Conservation (phyloP, 305 asterid species). For the Solanum aculeatissimum region DNA sequence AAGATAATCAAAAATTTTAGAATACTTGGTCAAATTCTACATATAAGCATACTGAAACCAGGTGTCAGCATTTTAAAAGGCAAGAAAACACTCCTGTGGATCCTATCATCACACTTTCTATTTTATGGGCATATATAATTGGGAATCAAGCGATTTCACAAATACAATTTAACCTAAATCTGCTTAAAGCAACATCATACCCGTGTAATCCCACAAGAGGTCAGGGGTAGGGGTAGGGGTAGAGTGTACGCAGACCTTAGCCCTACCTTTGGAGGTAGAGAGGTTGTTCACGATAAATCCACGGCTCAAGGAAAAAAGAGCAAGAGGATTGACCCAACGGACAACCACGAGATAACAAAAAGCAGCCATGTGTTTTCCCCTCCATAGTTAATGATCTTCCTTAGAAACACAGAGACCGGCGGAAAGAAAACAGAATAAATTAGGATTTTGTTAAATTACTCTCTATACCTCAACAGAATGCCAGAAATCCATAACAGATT, state of each 20-base stretch:
- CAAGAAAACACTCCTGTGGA: neutral
- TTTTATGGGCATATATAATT: neutral
- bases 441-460: neutral
- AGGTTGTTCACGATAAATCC: neutral
- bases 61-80: neutral
- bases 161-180: neutral
- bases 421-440: neutral
- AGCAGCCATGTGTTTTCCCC: neutral
- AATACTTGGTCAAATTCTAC: neutral
- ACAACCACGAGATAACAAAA: neutral
- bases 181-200: neutral
- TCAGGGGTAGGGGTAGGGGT: neutral
- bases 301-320: neutral
- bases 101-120: neutral
- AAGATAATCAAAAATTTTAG: neutral
- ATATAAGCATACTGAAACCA: neutral
- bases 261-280: neutral
- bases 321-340: neutral
- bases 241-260: neutral
- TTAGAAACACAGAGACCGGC: neutral
- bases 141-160: no score
- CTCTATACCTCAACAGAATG: conserved; percentile 9
- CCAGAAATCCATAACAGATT: conserved; percentile 14
- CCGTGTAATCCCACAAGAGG: neutral
- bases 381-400: neutral